These are phyloP conservation scores for Euphorbia lathyris DNA, from an alignment of 345 rosid species.

Conservation along the genomic window DNA sequence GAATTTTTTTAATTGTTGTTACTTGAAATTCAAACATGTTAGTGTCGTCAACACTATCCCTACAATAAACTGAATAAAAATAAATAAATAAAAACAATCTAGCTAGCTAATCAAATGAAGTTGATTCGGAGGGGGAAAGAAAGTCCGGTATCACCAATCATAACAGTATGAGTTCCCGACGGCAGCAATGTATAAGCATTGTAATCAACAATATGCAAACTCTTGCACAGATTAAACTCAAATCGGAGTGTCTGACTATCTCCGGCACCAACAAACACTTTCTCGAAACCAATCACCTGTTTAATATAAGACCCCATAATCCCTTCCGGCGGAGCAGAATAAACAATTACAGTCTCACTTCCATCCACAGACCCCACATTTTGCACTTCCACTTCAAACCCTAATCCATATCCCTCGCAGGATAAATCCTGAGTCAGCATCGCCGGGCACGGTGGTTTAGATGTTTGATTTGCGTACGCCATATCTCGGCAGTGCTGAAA, in stretches of 20 bases:
- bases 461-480: neutral
- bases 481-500: slow-evolving; percentile 29
- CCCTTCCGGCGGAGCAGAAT: slow-evolving; percentile 19
- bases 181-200: slow-evolving; percentile 12
- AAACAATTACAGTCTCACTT: slow-evolving; percentile 16
- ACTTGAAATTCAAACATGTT: too few species aligned
- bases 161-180: slow-evolving; percentile 14
- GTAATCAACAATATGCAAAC: slow-evolving; percentile 10
- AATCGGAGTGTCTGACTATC: neutral
- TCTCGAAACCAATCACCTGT: slow-evolving; percentile 20
- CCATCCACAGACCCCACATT: slow-evolving; percentile 13
- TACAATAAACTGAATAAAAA: too few species aligned
- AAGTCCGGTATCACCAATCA: slow-evolving; percentile 3
- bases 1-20: too few species aligned
- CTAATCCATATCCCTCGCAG: neutral
- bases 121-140: slow-evolving; percentile 4
- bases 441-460: slow-evolving; percentile 19
- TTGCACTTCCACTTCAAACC: slow-evolving; percentile 8
- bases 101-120: neutral
- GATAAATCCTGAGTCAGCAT: neutral
- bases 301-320: neutral
- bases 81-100: too few species aligned
- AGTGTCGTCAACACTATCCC: too few species aligned
- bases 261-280: slow-evolving; percentile 12
- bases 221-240: slow-evolving; percentile 11